Percentiles rank a stretch among this genome's conserved stretches.
Conservation (phyloP, 2,329 filamentous ascomycete genomes). For the Verticillium longisporum region DNA sequence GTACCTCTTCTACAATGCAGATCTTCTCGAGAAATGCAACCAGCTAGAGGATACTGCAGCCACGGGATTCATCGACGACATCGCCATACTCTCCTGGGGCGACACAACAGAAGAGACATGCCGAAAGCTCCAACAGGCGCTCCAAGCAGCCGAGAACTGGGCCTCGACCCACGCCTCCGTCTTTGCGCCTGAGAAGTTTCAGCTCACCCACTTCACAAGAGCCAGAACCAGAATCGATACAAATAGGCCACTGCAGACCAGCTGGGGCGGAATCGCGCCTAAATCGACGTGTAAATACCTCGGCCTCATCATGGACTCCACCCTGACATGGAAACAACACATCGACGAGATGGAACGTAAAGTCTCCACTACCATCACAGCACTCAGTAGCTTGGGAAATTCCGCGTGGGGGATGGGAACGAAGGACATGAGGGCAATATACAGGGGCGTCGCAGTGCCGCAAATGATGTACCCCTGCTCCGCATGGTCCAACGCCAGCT, state of each 20-base stretch:
- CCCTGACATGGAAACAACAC: conserved; percentile 15
- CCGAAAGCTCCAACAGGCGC: conserved; percentile 11
- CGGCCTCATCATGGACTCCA: conserved; percentile 15
- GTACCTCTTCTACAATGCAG: conserved; percentile 19
- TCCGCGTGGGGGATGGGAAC: conserved; percentile 15
- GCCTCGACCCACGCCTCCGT: conserved; percentile 12
- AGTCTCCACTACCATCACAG: no score
- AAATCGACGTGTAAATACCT: conserved; percentile 13
- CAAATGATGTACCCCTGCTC: conserved; percentile 20
- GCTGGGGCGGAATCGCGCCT: conserved; percentile 1
- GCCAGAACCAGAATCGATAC: conserved; percentile 2
- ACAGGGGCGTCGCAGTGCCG: conserved; percentile 15
- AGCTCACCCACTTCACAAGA: conserved; percentile 15
- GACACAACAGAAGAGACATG: conserved; percentile 8
- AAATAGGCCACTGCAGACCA: conserved; percentile 2
- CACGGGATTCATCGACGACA: conserved; percentile 7
- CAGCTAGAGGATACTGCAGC: conserved; percentile 4
- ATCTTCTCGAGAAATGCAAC: conserved; percentile 14
- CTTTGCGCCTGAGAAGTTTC: conserved; percentile 16
- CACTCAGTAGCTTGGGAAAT: no score
- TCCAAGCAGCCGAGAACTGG: conserved; percentile 10
- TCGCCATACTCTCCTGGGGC: conserved; percentile 10
- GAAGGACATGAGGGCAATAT: conserved; percentile 17
- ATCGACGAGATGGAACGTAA: conserved; percentile 11
- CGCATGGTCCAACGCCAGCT: conserved; percentile 11